These are phyloP conservation scores for Arctium minus DNA, from an alignment of 129 eudicot species.

Conservation along the genomic window DNA sequence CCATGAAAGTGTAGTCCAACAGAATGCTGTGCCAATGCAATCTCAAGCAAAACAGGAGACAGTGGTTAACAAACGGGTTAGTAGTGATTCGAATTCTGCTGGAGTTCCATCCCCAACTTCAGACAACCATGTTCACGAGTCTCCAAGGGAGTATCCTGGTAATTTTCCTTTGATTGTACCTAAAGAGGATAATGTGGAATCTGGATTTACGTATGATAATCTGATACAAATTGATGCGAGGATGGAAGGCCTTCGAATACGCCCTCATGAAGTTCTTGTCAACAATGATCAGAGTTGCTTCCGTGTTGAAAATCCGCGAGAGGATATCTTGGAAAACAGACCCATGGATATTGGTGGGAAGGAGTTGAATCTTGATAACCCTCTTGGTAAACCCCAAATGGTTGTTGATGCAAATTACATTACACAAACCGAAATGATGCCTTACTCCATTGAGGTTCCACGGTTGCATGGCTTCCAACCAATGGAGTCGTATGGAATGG, in stretches of 20 bases:
- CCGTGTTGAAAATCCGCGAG: constrained; percentile 36
- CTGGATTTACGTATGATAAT: constrained; percentile 42
- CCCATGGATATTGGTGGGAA: constrained; percentile 24
- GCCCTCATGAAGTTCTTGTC: constrained; percentile 44
- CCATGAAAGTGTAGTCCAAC: constrained; percentile 41
- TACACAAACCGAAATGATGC: constrained; percentile 26
- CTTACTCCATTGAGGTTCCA: constrained; percentile 36
- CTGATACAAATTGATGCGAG: constrained; percentile 55
- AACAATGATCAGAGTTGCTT: constrained; percentile 31
- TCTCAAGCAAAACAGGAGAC: constrained; percentile 44
- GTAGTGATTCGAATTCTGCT: constrained; percentile 32
- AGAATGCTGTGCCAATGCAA: constrained; percentile 32
- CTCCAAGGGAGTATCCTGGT: constrained; percentile 46
- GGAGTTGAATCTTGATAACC: constrained; percentile 25
- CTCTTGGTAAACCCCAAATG: constrained; percentile 28
- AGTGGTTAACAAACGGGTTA: constrained; percentile 30
- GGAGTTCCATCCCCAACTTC: constrained; percentile 39
- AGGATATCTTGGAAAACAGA: constrained; percentile 44
- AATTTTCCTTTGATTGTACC: constrained; percentile 34
- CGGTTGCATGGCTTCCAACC: constrained; percentile 31
- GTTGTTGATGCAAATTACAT: constrained; percentile 22
- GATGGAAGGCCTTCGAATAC: constrained; percentile 60
- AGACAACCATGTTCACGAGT: constrained; percentile 40
- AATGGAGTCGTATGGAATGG: constrained; percentile 34
- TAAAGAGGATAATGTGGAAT: constrained; percentile 35